Evolutionary conservation across 208 protist genomes (phyloP).

Genomic region (Balamuthia mandrillaris): DNA sequence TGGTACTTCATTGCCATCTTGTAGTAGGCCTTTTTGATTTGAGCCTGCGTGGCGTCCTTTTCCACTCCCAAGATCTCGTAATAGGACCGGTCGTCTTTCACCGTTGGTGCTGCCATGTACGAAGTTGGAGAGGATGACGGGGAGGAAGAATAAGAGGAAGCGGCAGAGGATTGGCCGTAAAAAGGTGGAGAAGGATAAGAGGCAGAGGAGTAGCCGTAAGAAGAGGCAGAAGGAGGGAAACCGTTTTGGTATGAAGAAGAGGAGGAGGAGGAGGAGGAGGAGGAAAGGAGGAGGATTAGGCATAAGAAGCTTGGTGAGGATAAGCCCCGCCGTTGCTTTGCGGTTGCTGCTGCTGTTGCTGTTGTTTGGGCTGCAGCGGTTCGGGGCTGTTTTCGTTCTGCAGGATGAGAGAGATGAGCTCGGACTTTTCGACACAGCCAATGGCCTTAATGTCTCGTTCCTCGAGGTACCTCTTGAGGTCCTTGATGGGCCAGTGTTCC

Average conservation of each 20-base stretch:
- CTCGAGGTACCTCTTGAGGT: background rate
- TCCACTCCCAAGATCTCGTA: constrained; percentile 42
- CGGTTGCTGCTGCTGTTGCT: background rate
- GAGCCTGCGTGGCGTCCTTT: constrained; percentile 33
- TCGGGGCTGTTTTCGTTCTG: background rate
- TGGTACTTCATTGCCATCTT: constrained; percentile 43
- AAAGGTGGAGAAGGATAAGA: no score
- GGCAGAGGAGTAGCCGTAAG: no score
- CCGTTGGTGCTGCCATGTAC: background rate
- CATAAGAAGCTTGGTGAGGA: no score
- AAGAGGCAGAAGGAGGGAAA: no score
- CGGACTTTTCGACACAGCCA: background rate
- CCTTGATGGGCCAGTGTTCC: background rate
- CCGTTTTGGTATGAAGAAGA: no score
- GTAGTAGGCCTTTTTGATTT: constrained; percentile 67
- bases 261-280: no score
- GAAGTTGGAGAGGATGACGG: no score
- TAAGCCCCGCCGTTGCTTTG: no score
- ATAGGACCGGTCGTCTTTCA: constrained; percentile 3
- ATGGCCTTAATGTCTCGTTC: background rate
- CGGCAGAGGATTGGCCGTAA: no score
- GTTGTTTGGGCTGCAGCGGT: background rate
- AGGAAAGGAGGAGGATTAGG: no score
- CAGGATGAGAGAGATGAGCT: background rate
- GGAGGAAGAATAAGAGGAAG: no score